A percentile compares a stretch with the other conserved stretches of the same genome.
These are phyloP conservation scores for Silybum marianum DNA, from an alignment of 129 eudicot genomes.

Conservation along the genomic window DNA sequence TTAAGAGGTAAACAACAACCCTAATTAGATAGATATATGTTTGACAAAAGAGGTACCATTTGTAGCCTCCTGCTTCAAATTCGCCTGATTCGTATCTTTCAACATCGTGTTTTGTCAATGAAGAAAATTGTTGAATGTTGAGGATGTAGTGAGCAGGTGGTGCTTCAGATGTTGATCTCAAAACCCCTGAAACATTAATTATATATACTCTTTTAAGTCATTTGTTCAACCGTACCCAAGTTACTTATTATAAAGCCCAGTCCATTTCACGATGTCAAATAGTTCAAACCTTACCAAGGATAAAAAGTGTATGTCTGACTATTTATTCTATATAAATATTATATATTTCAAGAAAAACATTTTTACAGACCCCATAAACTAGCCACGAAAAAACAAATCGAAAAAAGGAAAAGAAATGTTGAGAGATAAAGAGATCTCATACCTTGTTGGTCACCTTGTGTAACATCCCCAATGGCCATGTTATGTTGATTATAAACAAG, in stretches of 20 bases:
- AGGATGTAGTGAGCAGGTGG: slow-evolving; percentile 58
- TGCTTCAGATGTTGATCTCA: slow-evolving; percentile 46
- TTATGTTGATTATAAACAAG: not conserved
- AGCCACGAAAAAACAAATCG: too few species aligned
- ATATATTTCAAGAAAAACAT: not conserved
- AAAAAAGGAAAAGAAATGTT: not conserved
- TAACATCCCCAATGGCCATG: slow-evolving; percentile 28
- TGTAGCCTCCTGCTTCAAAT: slow-evolving; percentile 73
- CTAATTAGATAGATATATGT: not conserved
- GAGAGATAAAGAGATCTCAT: slow-evolving; percentile 6
- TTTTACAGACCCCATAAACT: not conserved
- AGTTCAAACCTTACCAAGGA: too few species aligned
- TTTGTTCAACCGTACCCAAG: too few species aligned
- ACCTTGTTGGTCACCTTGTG: slow-evolving; percentile 31
- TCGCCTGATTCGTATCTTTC: slow-evolving; percentile 46
- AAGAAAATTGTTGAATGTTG: slow-evolving; percentile 47
- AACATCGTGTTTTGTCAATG: slow-evolving; percentile 36
- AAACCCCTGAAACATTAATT: slow-evolving; percentile 38
- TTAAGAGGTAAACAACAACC: not conserved
- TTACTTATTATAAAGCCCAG: not conserved
- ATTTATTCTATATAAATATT: too few species aligned
- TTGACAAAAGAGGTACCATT: slow-evolving; percentile 44
- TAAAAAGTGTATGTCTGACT: not conserved
- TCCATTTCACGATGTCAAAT: not conserved
- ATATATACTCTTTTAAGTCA: too few species aligned